These are phyloP conservation scores for Rhodamnia rubescens DNA, from an alignment of 345 rosid species.

Conservation along the genomic window DNA sequence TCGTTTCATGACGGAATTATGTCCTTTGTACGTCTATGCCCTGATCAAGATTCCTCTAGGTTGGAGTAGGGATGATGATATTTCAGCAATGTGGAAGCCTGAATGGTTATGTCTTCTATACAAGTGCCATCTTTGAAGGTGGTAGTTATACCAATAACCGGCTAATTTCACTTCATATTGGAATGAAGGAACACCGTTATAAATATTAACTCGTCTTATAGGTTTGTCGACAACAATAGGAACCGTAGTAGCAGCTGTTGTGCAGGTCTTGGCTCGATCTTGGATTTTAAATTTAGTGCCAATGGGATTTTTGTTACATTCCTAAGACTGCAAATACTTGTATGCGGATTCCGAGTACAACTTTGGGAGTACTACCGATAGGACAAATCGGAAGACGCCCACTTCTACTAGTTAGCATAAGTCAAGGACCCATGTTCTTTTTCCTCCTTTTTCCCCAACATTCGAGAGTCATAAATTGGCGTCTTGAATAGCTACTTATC, in stretches of 20 bases:
- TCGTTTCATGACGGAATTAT: not conserved
- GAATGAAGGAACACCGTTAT: not conserved
- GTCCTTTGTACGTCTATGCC: not conserved
- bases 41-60: slow-evolving; percentile 3
- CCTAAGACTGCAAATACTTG: not conserved
- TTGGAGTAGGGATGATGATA: slow-evolving; percentile 31
- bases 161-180: not conserved
- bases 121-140: slow-evolving; percentile 12
- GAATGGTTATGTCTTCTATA: slow-evolving; percentile 26
- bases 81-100: slow-evolving; percentile 32
- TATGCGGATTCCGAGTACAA: slow-evolving; percentile 11
- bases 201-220: not conserved
- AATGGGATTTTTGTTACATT: not conserved
- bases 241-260: slow-evolving; percentile 12
- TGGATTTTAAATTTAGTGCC: not conserved
- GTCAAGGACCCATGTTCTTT: not conserved
- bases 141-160: slow-evolving; percentile 4
- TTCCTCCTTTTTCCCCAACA: not conserved
- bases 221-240: slow-evolving; percentile 25
- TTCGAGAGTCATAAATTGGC: not conserved
- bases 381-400: slow-evolving; percentile 22
- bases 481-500: not conserved
- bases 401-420: slow-evolving; percentile 12
- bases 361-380: slow-evolving; percentile 11
- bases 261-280: slow-evolving; percentile 10